Evolutionary conservation across 306 rosid species (phyloP), one percentile per base, ranked within the genome.

Genomic region (Rosa persica): DNA sequence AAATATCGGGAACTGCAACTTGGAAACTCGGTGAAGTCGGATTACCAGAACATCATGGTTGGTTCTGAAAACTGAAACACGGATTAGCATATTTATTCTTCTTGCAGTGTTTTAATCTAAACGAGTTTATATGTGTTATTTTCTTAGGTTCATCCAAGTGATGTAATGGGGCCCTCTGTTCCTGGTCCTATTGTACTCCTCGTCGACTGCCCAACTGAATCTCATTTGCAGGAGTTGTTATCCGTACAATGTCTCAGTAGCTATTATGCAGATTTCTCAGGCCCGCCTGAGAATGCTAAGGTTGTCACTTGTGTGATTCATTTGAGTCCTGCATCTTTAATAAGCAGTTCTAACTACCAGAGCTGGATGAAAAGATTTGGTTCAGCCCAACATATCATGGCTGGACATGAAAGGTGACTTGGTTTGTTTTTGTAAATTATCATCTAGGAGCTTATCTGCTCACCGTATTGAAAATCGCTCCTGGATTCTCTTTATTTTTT

Each of bases 151-250:
- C 87, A 88, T 85, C 98, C 98, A 83, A 86, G 92, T 84, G 98
- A 95, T 88, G 98, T 95, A 74, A 69, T 95, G 90, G 98, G 75
- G 61, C 93, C 98, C 68, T 92, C 98, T 34, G 82, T 86, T 84
- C 97, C 98, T 67, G 98, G 98, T 77, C 98, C 98, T 49, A 72
- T 89, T 81, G 98, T 95, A 67, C 83, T 95, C n/a, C 89, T 95
- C 60, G 93, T 95, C 3, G 98, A 95, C 79, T 92, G 98, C 84
- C 98, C 98, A 13, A 87, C 96, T 12, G 92, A 86, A 78, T 86
- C 91, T 83, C 98, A 95, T 87, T 77, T 93, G 86, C 88, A 82
- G 79, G 85, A 86, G 73, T 80, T 95, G 75, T 74, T 91, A 78
- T 86, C 89, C 30, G n/a, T 52, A 60, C 88, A 89, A 68, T 84